A percentile compares a stretch with the other conserved stretches of the same genome.
These are phyloP conservation scores for Andrographis paniculata DNA, from an alignment of 305 asterid genomes.

Conservation along the genomic window DNA sequence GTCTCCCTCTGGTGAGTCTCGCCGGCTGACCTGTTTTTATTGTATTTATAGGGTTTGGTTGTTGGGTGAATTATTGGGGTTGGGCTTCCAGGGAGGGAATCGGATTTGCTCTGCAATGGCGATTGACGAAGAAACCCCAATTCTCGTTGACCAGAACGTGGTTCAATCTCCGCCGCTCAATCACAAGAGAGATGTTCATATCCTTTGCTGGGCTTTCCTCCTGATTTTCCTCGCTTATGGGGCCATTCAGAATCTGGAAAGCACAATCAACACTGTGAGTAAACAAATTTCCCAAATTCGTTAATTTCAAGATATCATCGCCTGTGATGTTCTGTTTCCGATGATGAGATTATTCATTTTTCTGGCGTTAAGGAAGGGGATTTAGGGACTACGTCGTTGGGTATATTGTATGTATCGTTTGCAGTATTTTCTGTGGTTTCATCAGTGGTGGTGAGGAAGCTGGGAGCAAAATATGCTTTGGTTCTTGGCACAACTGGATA, in stretches of 20 bases:
- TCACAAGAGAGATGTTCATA: slow-evolving; percentile 63
- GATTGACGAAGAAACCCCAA: slow-evolving; percentile 58
- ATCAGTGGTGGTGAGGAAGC: slow-evolving; percentile 66
- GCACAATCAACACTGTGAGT: slow-evolving; percentile 75
- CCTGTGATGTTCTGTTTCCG: slow-evolving; percentile 1
- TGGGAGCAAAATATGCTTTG: slow-evolving; percentile 79
- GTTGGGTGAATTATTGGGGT: slow-evolving; percentile 12
- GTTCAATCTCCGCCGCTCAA: slow-evolving; percentile 29
- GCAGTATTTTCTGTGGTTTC: slow-evolving; percentile 67
- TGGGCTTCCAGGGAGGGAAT: too few relatives aligned
- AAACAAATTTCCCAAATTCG: background rate
- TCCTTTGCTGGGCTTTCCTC: slow-evolving; percentile 71
- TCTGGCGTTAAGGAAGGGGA: slow-evolving; percentile 55
- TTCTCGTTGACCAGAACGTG: slow-evolving; percentile 24
- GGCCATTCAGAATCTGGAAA: slow-evolving; percentile 93
- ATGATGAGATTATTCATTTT: background rate
- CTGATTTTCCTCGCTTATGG: slow-evolving; percentile 85
- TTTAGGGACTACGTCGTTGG: slow-evolving; percentile 79
- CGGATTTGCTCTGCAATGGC: slow-evolving; percentile 40
- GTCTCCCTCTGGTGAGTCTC: slow-evolving; percentile 15
- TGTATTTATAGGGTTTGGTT: slow-evolving; percentile 14
- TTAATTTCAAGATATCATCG: background rate
- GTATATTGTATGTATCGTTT: slow-evolving; percentile 80
- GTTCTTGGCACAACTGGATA: slow-evolving; percentile 81
- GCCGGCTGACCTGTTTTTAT: slow-evolving; percentile 25